Evolutionary conservation across 805 yeast genomes (phyloP), one percentile per base, ranked within the genome.

Genomic region (Limtongozyma cylindracea): DNA sequence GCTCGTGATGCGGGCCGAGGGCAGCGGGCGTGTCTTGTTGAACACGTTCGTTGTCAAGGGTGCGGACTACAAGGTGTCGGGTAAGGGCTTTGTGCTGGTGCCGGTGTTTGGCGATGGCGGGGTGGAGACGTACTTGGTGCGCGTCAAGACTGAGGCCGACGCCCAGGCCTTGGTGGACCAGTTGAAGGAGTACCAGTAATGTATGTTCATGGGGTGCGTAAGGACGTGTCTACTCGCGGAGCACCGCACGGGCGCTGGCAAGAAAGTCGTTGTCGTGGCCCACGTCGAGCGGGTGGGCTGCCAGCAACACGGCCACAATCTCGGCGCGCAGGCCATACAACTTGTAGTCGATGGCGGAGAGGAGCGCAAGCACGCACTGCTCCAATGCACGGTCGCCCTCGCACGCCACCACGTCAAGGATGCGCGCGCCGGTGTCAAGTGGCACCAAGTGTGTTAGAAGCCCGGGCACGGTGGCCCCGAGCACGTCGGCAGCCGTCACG

Each of bases 1-100:
- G 39, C 46, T 76, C 9, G 47, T 84, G 17, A 57, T 84, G 11
- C 64, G 96, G 35, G 76, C 94, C 0, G 96, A 82, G 25, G 94
- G 93, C 14, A 67, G 78, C 18, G 70, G 72, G 18, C 61, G 91
- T 32, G 67, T 80, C 10, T 42, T 84, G 20, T 45, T 84, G 27
- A 84, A 84, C 39, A 50, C 66, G 9, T 44, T 53, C n/a, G 42
- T 80, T 8, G 49, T 60, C 7, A 56, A 56, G 23, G 61, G 60
- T 22, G 47, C 77, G 26, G 49, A 49, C 2, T 82, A 78, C 39
- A 49, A 57, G 8, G 51, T 60, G 3, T 48, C 65, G 25, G 67
- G 84, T 21, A 58, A 68, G 39, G 70, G 76, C 15, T 61, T 66
- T 15, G 44, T 62, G 31, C 65, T 80, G 9, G 57, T 69, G 30